Evolutionary conservation across 306 rosid genomes (phyloP), one percentile per base, ranked within the genome.

Genomic region (Morella rubra): DNA sequence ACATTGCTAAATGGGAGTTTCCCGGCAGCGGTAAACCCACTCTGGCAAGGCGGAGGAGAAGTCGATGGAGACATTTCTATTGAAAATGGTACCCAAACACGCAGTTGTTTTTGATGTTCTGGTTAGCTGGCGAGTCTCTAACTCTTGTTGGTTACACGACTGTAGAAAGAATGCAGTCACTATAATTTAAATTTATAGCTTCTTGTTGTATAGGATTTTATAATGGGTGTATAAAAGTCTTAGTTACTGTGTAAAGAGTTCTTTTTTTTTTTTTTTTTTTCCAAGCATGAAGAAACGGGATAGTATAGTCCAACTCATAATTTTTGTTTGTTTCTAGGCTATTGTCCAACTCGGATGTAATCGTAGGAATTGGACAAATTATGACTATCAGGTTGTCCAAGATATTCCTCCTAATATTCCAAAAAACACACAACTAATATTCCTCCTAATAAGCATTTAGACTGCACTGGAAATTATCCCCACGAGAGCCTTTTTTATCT

Each of bases 1-100:
- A 87, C 76, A 73, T 87, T 68, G 85, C 79, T 45, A 78, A 80
- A 44, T 87, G 91, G 91, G 91, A 87, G 68, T 87, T 84, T 79
- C 85, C 91, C 0, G 88, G 88, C 27, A 60, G 78, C 40, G 69
- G 44, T 32, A 64, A 78, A 69, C 79, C 80, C 8, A 73, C 62
- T 72, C 42, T 67, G 58, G 74, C 76, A 2, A 77, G 64, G 49
- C 79, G 62, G 74, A 75, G 84, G 67, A 22, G 72, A 3, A 62
- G 71, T 15, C 76, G 78, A 19, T 44, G 84, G 69, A 80, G 88
- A 82, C 59, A 61, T 41, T 72, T 69, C 32, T 73, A 49, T 64
- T 50, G 78, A n/a, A 46, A 61, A 53, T 79, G 77, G 66, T 24
- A 24, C 44, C 65, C 54, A 40, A 83, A 70, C 81, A 66, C 66